These are phyloP conservation scores for Oropetium thomaeum DNA, from an alignment of 176 grass and related monocot species.

Conservation along the genomic window DNA sequence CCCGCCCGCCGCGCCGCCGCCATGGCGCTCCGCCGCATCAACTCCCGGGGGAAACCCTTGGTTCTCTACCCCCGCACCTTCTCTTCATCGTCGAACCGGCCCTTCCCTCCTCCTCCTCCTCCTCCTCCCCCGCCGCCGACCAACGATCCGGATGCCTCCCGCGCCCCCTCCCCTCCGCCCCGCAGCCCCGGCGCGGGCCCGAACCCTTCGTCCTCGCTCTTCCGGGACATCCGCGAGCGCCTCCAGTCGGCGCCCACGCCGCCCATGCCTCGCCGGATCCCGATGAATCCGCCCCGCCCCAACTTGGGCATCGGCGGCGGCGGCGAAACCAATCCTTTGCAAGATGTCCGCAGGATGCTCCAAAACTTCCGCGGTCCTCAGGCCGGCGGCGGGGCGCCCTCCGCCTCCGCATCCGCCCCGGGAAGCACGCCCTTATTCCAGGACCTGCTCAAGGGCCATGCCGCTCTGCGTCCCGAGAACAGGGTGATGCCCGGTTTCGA, in stretches of 20 bases:
- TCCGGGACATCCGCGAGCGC: conserved; percentile 42
- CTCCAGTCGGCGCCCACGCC: conserved; percentile 25
- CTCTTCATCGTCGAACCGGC: conserved; percentile 24
- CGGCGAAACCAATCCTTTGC: background rate
- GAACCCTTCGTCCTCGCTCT: conserved; percentile 19
- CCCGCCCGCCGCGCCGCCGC: conserved; percentile 13
- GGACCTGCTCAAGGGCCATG: conserved; percentile 32
- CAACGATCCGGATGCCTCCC: conserved; percentile 5
- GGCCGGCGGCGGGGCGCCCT: background rate
- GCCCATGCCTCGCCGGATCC: conserved; percentile 29
- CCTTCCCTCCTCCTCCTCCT: conserved; percentile 25
- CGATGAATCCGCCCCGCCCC: conserved; percentile 22
- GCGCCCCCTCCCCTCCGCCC: background rate
- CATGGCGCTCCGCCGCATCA: conserved; percentile 53
- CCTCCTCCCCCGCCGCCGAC: conserved; percentile 17
- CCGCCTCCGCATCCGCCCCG: conserved; percentile 17
- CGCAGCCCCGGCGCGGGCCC: background rate
- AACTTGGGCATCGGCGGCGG: background rate
- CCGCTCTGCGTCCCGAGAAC: background rate
- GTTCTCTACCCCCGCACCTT: conserved; percentile 5
- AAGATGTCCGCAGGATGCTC: conserved; percentile 37
- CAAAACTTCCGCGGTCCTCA: conserved; percentile 2
- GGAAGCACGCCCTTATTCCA: conserved; percentile 32
- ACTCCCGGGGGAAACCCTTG: background rate
- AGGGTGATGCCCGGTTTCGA: background rate